A percentile compares a stretch with the other conserved stretches of the same genome.
These are phyloP conservation scores for Rubus parviflorus DNA, from an alignment of 306 rosid genomes.

Conservation along the genomic window DNA sequence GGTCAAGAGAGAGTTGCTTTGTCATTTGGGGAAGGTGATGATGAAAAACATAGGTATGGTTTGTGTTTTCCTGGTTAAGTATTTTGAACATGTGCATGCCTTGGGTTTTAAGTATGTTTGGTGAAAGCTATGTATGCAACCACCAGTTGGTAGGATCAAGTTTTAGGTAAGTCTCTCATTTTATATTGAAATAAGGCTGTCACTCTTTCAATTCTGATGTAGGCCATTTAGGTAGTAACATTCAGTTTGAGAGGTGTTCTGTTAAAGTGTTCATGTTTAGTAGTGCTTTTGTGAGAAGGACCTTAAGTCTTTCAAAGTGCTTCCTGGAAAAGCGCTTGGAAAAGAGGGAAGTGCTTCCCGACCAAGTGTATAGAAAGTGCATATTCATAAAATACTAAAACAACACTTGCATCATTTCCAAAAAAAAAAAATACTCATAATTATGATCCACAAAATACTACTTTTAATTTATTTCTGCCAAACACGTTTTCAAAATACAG, in stretches of 20 bases:
- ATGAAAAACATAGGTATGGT: background rate
- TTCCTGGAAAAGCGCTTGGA: background rate
- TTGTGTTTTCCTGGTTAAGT: constrained; percentile 16
- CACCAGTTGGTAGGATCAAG: constrained; percentile 73
- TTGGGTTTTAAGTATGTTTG: constrained; percentile 50
- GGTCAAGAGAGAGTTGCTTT: constrained; percentile 47
- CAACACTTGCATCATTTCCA: background rate
- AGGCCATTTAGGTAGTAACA: background rate
- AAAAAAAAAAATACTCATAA: too few relatives aligned
- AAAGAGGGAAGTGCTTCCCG: too few relatives aligned
- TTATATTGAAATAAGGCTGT: constrained; percentile 33
- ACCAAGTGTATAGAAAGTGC: too few relatives aligned
- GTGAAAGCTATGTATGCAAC: constrained; percentile 44
- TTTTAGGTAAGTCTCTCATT: constrained; percentile 26
- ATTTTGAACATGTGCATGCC: constrained; percentile 21
- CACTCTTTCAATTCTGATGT: background rate
- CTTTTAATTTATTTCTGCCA: too few relatives aligned
- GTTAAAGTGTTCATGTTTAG: background rate
- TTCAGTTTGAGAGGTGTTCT: background rate
- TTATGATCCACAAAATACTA: too few relatives aligned
- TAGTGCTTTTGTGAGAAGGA: background rate
- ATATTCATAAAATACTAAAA: too few relatives aligned
- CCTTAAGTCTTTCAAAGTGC: background rate
- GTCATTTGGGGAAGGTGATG: constrained; percentile 26
- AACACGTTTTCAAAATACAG: too few relatives aligned